phyloP scores from a whole-genome alignment of 305 asterid species.

The Ajuga reptans region DNA sequence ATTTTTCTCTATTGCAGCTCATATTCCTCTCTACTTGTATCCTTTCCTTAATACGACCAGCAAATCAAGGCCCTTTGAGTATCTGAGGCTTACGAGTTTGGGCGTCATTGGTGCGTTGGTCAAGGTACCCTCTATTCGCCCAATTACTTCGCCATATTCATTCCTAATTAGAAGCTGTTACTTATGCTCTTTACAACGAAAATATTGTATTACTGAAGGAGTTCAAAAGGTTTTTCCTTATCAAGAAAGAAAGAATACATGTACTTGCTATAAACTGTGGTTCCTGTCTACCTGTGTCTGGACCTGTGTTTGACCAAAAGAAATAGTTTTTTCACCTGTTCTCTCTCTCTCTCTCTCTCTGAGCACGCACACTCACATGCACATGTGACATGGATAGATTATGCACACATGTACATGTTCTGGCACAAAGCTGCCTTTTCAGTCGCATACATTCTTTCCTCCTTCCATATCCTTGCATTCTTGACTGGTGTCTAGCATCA shows the following conservation, averaged over 20 bases:
- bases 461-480: background rate
- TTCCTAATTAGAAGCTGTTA: background rate
- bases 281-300: background rate
- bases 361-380: background rate
- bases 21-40: constrained; percentile 77
- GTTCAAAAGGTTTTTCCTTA: background rate
- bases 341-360: too few relatives aligned
- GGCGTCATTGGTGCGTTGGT: constrained; percentile 96
- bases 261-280: background rate
- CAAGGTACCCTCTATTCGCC: constrained; percentile 51
- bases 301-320: background rate
- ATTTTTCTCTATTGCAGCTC: constrained; percentile 56
- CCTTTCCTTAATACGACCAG: constrained; percentile 94
- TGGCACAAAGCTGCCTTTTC: background rate
- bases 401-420: background rate
- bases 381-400: background rate
- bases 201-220: background rate
- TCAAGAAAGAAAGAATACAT: background rate
- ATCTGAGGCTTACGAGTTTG: constrained; percentile 87
- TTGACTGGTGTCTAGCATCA: background rate
- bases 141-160: constrained; percentile 1
- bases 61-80: constrained; percentile 92
- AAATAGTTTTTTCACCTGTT: background rate
- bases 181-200: constrained; percentile 7
- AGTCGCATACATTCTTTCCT: background rate